Base-by-base conservation (phyloP, 2,329 filamentous ascomycete species). In the Phialophora tarda region DNA sequence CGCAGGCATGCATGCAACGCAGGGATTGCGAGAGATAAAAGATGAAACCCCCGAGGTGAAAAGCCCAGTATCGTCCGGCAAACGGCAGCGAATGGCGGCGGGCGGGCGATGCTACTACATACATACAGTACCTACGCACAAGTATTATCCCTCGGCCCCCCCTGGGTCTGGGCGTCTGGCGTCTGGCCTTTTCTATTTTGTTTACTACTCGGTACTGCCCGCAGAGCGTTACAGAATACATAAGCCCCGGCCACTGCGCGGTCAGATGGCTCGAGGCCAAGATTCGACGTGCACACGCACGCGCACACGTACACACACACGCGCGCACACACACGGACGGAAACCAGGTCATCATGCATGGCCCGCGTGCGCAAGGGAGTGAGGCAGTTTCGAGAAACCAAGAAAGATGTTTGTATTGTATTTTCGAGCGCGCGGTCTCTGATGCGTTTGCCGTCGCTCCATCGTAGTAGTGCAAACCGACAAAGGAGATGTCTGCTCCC, bases 231-330 rank as follows among this genome's bases (percentile, higher is more conserved):
- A 44, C 38, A 44, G 38, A 44, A n/a, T 44, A n/a, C n/a, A n/a
- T n/a, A n/a, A n/a, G n/a, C 38, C 38, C 28, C 53, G 28, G 53
- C 53, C 53, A 34, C 3, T 55, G 26, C 12, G 53, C 53, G 28
- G 53, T 55, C 24, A 55, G 53, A 55, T 55, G 24, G 24, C n/a
- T 21, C 26, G 28, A 30, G 53, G 53, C 53, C 32, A 34, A 34
- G 32, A 34, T 34, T 12, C 32, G 32, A 34, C 1, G 10, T 8
- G 28, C 28, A 30, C 26, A 4, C 26, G 5, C 6, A 24, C 11
- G 14, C 14, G 50, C 3, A n/a, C n/a, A n/a, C n/a, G n/a, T n/a
- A n/a, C n/a, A n/a, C n/a, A n/a, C n/a, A n/a, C n/a, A n/a, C n/a
- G n/a, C n/a, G 26, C 10, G 51, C 3, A 30, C 11, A n/a, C 4